Evolutionary conservation across 164 flowering plant species (phyloP).

Genomic region (Annona cherimola): DNA sequence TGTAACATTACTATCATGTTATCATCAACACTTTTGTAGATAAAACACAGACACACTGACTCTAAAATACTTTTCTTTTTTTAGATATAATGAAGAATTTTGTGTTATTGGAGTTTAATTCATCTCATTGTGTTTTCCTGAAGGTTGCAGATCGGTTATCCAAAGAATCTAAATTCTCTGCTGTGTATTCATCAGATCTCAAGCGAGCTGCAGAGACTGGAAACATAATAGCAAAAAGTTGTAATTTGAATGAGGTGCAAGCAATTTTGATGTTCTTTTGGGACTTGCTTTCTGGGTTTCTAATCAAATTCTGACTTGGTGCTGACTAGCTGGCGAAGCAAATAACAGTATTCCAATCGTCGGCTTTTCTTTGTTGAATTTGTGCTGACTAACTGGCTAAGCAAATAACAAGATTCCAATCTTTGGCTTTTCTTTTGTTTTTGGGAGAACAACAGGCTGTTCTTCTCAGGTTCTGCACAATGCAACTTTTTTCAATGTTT

Average conservation of each 20-base stretch:
- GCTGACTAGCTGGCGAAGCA: no score
- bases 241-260: constrained; percentile 67
- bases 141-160: constrained; percentile 79
- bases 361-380: no score
- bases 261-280: constrained; percentile 1
- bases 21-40: no score
- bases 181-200: constrained; percentile 82
- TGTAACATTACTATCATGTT: no score
- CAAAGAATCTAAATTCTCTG: constrained; percentile 55
- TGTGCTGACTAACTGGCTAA: no score
- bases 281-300: not conserved
- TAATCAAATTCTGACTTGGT: not conserved
- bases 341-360: no score
- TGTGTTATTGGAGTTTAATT: not conserved
- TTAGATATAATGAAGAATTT: not conserved
- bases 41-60: no score
- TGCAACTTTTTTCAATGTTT: not conserved
- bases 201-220: constrained; percentile 80
- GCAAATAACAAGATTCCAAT: no score
- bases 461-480: no score
- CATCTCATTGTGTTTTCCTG: constrained; percentile 7
- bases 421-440: no score
- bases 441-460: no score
- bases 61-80: not conserved
- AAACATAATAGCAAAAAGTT: constrained; percentile 57